Evolutionary conservation across 441 rosid species (phyloP), one percentile per base, ranked within the genome.

Genomic region (Breynia disticha): DNA sequence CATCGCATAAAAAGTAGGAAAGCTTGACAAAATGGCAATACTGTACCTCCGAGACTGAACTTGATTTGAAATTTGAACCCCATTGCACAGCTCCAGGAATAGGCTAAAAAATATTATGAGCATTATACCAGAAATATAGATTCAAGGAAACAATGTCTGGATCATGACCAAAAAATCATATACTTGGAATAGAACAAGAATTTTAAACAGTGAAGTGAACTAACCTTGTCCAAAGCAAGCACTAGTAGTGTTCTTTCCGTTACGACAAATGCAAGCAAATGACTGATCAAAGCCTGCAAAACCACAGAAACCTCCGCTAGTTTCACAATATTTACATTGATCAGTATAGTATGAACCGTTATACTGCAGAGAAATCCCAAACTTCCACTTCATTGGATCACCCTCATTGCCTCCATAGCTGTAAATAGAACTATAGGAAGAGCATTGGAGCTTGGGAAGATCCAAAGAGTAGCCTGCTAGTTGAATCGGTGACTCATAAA

Each of bases 291-390:
- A 61, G 45, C 77, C 90, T 18, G 76, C 32, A 64, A 80, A 83
- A 19, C 90, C 90, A 45, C 90, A 83, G 48, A 70, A 59, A 7
- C 90, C 90, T 11, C 84, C 84, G 63, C 84, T 83, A n/a, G 63
- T 65, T 71, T 83, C 83, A 61, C 90, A 83, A 58, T 80, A 71
- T 64, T 70, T 66, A 69, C 90, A 83, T 9, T 65, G 50, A 45
- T 64, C 72, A 4, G 67, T 49, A 18, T 61, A 64, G 49, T 70
- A 64, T 6, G 84, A 70, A 60, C 68, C 76, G 46, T 80, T 80
- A 45, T 76, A 83, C 54, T 61, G 77, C 67, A 78, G 58, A 35
- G 78, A 69, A 50, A 78, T 71, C 51, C 90, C 90, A 46, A 61
- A 83, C 35, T 60, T 78, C 90, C 90, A 80, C 61, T 68, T 76